Percentiles rank a stretch among this genome's conserved stretches.
phyloP scores from a whole-genome alignment of 495 filamentous ascomycete genomes.

The Saxophila tyrrhenica region DNA sequence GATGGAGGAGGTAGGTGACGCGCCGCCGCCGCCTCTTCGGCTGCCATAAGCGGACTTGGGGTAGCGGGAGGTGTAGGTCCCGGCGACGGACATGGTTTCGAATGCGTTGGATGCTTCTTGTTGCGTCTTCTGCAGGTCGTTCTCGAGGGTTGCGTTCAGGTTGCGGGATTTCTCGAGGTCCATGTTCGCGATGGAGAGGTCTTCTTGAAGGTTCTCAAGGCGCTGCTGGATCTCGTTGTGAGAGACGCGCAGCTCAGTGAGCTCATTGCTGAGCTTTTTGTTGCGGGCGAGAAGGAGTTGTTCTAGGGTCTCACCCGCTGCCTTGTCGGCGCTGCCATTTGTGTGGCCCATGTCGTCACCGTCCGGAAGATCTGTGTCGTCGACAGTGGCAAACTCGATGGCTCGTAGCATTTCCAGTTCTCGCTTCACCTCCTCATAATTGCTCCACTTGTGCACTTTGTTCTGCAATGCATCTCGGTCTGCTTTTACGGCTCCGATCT shows the following conservation, averaged over 20 bases:
- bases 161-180: conserved; percentile 78
- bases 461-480: conserved; percentile 61
- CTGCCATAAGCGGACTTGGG: conserved; percentile 58
- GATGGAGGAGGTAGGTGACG: conserved; percentile 94
- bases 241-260: conserved; percentile 84
- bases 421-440: conserved; percentile 92
- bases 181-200: conserved; percentile 68
- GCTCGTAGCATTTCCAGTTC: conserved; percentile 95
- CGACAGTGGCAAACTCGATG: conserved; percentile 74
- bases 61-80: conserved; percentile 78
- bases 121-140: conserved; percentile 80
- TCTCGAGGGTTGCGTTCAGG: conserved; percentile 80
- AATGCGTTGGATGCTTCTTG: conserved; percentile 72
- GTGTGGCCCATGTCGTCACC: conserved; percentile 23
- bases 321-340: conserved; percentile 42
- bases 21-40: conserved; percentile 44
- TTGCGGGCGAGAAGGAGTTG: conserved; percentile 85
- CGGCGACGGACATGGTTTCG: conserved; percentile 79
- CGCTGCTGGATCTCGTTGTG: conserved; percentile 81
- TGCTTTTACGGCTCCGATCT: conserved; percentile 50
- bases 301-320: conserved; percentile 73
- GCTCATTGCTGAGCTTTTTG: conserved; percentile 87
- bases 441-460: conserved; percentile 78
- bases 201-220: conserved; percentile 68
- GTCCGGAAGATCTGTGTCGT: conserved; percentile 25